phyloP scores from a whole-genome alignment of 768 basidiomycete species.

The Suillus ampliporus region DNA sequence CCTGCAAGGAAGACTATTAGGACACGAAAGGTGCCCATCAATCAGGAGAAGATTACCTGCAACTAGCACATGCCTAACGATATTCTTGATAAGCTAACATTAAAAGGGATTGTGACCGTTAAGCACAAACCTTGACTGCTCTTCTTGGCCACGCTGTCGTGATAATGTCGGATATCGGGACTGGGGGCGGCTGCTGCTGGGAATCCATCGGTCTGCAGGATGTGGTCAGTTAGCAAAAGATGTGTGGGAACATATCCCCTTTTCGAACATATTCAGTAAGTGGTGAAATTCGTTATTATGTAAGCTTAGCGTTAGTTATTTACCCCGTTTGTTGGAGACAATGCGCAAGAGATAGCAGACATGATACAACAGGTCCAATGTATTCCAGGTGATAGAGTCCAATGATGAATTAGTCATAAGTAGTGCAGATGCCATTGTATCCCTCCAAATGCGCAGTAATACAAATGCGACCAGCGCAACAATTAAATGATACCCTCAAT shows the following conservation, averaged over 20 bases:
- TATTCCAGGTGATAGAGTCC: background rate
- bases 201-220: conserved; percentile 39
- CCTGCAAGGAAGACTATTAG: conserved; percentile 35
- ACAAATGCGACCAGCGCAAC: background rate
- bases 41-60: conserved; percentile 45
- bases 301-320: too few relatives aligned
- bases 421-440: background rate
- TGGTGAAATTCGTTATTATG: too few relatives aligned
- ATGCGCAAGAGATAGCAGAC: too few relatives aligned
- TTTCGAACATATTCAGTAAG: conserved; percentile 25
- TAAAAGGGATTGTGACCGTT: conserved; percentile 13
- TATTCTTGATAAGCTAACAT: conserved; percentile 19
- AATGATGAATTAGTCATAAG: background rate
- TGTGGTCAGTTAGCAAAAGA: conserved; percentile 31
- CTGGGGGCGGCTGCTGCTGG: conserved; percentile 36
- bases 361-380: background rate
- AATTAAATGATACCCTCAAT: background rate
- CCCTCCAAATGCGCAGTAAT: background rate
- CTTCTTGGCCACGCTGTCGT: conserved; percentile 55
- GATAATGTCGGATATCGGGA: conserved; percentile 48
- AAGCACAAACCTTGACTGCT: conserved; percentile 51
- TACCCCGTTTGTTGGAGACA: too few relatives aligned
- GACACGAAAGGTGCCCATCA: background rate
- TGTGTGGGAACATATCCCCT: conserved; percentile 36
- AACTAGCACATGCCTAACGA: conserved; percentile 60